Evolutionary conservation across 2,329 filamentous ascomycete genomes (phyloP), one percentile per base, ranked within the genome.

Genomic region (Aspergillus sp.): DNA sequence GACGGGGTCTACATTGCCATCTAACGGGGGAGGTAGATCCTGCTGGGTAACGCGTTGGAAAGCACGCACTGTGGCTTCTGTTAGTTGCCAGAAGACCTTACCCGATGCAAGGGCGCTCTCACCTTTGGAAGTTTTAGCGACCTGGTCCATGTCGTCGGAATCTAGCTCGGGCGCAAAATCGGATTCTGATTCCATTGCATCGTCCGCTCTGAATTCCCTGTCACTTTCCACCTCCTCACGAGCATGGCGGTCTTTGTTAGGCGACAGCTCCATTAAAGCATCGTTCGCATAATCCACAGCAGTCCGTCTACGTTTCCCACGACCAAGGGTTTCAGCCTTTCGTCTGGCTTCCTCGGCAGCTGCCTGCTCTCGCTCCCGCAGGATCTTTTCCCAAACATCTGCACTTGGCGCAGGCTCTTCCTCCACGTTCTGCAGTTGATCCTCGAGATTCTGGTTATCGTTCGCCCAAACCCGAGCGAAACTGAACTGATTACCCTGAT

Each of bases 391-490:
- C 96, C 96, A 99, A 0, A 96, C 86, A 38, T 87, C 88, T 13
- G 85, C 83, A 69, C 88, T 88, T 9, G 88, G 81, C 0, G 82
- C 80, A 7, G 81, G 74, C 9, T 69, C 69, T 43, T 84, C 80
- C 25, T 85, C 80, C 2, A 70, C 65, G 43, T 82, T 81, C 48
- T 85, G 81, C 21, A 90, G 73, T 23, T 86, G 83, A 17, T 90
- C 88, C 52, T 88, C 84, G 5, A 96, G 81, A 0, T 82, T 80
- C 7, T 85, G 86, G 66, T 87, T 86, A 38, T 96, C 90, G 69
- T 96, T 96, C 4, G 89, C 90, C 95, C 95, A 99, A 1, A 99
- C 89, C 48, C 91, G 87, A 41, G 94, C 94, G 75, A 95, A 91
- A 4, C 90, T 91, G 74, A 97, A 99, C 58, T 93, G 90, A 0